A percentile compares a stretch with the other conserved stretches of the same genome.
phyloP scores from a whole-genome alignment of 192 early-diverging fungal genomes.

The Spizellomyces sp. region DNA sequence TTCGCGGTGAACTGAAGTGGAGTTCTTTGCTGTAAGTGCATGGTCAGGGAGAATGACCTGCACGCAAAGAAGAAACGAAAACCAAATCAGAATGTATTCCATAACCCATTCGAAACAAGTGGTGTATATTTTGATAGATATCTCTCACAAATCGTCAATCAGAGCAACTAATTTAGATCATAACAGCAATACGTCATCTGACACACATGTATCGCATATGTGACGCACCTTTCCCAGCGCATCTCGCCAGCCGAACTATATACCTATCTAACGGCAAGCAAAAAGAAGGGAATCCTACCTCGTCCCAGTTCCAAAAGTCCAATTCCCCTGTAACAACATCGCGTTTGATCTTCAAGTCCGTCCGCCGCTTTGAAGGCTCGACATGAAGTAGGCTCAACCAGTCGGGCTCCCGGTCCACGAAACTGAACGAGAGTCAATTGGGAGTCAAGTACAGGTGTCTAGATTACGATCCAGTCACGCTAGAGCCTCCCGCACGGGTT shows the following conservation, averaged over 20 bases:
- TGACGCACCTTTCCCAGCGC: constrained; percentile 25
- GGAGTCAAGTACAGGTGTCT: too few species aligned
- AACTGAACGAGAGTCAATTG: too few species aligned
- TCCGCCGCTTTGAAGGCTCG: constrained; percentile 50
- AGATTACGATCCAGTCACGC: too few species aligned
- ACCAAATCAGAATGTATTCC: too few species aligned
- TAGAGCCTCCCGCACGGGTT: too few species aligned
- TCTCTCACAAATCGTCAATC: too few species aligned
- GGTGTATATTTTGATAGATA: not conserved
- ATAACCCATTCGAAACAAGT: too few species aligned
- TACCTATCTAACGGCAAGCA: not conserved
- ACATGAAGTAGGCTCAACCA: constrained; percentile 42
- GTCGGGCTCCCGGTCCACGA: constrained; percentile 41
- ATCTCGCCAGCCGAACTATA: not conserved
- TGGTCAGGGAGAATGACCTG: too few species aligned
- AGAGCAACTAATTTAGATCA: too few species aligned
- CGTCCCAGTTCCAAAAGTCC: constrained; percentile 26
- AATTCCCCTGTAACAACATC: constrained; percentile 56
- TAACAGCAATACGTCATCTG: not conserved
- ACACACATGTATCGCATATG: constrained; percentile 18
- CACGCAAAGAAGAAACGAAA: too few species aligned
- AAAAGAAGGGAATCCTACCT: constrained; percentile 12
- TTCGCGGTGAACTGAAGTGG: constrained; percentile 71
- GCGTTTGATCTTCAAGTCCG: constrained; percentile 53
- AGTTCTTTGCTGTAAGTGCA: constrained; percentile 54